Evolutionary conservation across 1,284 basidiomycete species (phyloP), one percentile per base, ranked within the genome.

Genomic region (Marasmius fiardii): DNA sequence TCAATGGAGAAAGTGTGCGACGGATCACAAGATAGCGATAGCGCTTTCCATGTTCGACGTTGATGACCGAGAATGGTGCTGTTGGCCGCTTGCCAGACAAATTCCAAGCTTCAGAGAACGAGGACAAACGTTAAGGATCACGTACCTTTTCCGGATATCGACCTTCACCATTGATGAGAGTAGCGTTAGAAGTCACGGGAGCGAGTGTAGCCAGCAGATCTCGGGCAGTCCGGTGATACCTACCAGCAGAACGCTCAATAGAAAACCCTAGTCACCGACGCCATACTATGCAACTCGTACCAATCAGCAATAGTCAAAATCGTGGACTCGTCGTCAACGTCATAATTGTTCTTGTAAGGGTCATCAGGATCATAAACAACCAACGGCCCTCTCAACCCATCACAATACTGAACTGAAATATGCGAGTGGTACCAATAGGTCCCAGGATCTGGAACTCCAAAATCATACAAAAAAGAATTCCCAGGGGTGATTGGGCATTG

Each of bases 361-460:
- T 74, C 72, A 4, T 69, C 4, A 12, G 66, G 71, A 52, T 74
- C 72, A 59, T 62, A 66, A 50, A 65, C 67, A 47, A 71, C 59
- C 16, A 71, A 43, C 1, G 65, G 56, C 6, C 69, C 68, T 16
- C 70, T 60, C 20, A 70, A 56, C 0, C 69, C 69, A 55, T 71
- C 77, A 34, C 73, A 72, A 56, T 80, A 80, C 66, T 79, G 77
- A 34, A 56, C 57, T 20, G 54, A 53, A 14, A 67, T 58, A 47
- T 68, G 67, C 26, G 64, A 65, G 44, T 66, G 65, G 58, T 68
- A 70, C 68, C 68, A 68, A 59, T 55, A 69, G 1, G 64, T 68
- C 11, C 68, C 68, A 23, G 61, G 55, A 56, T 67, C 54, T 6
- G 18, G 12, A 3, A 51, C n/a, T 18, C 37, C 45, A n/a, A 64